These are phyloP conservation scores for Geum urbanum DNA, from an alignment of 306 rosid species.

Conservation along the genomic window DNA sequence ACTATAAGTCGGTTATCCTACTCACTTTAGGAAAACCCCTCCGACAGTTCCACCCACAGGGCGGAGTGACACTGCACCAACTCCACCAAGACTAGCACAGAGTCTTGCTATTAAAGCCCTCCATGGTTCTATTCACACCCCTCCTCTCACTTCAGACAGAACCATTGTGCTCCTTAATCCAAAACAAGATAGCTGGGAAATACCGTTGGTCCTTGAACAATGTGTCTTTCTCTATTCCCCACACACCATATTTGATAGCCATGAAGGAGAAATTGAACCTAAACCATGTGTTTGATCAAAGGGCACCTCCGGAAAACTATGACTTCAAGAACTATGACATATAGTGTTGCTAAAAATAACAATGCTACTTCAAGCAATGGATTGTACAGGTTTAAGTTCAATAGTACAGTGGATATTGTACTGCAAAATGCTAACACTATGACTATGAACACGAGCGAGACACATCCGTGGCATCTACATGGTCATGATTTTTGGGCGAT, in stretches of 20 bases:
- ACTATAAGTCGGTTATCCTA: constrained; percentile 25
- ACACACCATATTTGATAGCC: constrained; percentile 74
- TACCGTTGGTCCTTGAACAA: constrained; percentile 67
- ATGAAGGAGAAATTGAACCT: constrained; percentile 42
- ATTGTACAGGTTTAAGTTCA: constrained; percentile 42
- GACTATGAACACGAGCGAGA: constrained; percentile 38
- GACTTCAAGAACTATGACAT: constrained; percentile 55
- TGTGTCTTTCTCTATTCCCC: constrained; percentile 62
- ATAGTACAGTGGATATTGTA: constrained; percentile 51
- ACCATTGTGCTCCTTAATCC: constrained; percentile 30
- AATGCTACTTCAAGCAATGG: constrained; percentile 63
- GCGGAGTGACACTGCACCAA: constrained; percentile 3
- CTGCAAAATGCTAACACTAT: constrained; percentile 68
- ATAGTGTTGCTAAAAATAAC: constrained; percentile 18
- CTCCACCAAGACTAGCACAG: constrained; percentile 5
- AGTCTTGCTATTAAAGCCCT: constrained; percentile 22
- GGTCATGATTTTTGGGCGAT: constrained; percentile 90
- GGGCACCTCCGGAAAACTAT: constrained; percentile 57
- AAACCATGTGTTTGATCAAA: constrained; percentile 37
- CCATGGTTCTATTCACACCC: constrained; percentile 5
- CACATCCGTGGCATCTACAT: constrained; percentile 90
- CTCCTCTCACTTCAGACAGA: constrained; percentile 11
- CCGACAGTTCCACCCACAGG: constrained; percentile 24
- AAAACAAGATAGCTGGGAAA: constrained; percentile 17
- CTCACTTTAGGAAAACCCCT: constrained; percentile 15